Evolutionary conservation across 352 stramenopile species (phyloP), one percentile per base, ranked within the genome.

Genomic region (Pythium rhizo-oryzae): DNA sequence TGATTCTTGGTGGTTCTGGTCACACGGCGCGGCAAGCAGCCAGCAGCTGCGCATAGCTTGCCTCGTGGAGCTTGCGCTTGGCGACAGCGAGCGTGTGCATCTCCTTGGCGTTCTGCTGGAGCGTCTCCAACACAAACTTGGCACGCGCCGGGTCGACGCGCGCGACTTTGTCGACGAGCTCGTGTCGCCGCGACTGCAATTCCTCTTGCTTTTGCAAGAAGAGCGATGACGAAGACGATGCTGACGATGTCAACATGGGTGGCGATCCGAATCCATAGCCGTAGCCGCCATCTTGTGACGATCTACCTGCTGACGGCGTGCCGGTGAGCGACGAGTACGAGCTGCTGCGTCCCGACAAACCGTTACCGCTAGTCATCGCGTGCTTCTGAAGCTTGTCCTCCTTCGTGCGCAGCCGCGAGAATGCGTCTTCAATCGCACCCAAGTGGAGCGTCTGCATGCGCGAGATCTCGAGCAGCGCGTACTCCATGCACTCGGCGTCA

Each of bases 401-500:
- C 25, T 82, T 84, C 61, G 66, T 35, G 0, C 74, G 76, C 21
- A 95, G 63, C 23, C 87, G 84, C 24, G 65, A 58, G 64, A 93
- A 95, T 6, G 81, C 79, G 53, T 91, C 82, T 62, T 95, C 87
- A 41, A 95, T 90, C 15, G 80, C 82, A 2, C 82, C 84, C 15
- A 95, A 59, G 28, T 93, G 79, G 23, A 93, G 71, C 51, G 81
- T 91, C 70, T 93, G 85, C 87, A 93, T 95, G 56, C 87, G 84
- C 11, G 91, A 82, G 51, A 90, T 74, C 62, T 95, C 87, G 21
- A 92, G 65, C 39, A 93, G 62, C 16, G 87, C 87, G 54, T 93
- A 93, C 65, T 95, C 87, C 77, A 90, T 92, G 54, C 85, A 91
- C 62, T 93, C 83, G 11, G 85, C 85, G 41, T 91, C 79, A 51